Conservation (phyloP, 805 yeast genomes). For the Ogataea pini region DNA sequence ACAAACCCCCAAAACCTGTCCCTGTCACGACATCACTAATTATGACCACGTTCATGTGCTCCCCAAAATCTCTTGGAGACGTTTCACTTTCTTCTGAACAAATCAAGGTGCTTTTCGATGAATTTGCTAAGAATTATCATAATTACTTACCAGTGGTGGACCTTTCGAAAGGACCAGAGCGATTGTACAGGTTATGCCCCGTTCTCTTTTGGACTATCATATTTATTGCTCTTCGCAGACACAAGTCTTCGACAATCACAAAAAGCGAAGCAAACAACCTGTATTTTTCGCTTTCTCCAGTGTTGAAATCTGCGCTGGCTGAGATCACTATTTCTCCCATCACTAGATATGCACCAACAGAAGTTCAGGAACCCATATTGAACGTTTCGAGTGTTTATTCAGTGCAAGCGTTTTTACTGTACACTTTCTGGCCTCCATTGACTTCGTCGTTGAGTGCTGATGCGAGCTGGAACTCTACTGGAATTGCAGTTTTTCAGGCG, state of each 20-base stretch:
- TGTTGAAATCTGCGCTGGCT: conserved; percentile 74
- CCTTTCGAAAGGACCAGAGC: conserved; percentile 76
- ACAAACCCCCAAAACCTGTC: conserved; percentile 15
- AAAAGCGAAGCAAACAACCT: conserved; percentile 37
- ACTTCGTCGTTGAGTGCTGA: conserved; percentile 94
- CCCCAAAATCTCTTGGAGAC: conserved; percentile 71
- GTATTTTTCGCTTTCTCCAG: conserved; percentile 63
- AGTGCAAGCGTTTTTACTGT: conserved; percentile 87
- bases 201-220: conserved; percentile 92
- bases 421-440: conserved; percentile 94
- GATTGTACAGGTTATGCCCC: conserved; percentile 77
- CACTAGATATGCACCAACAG: conserved; percentile 77
- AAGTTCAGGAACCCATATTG: conserved; percentile 75
- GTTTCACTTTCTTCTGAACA: conserved; percentile 60
- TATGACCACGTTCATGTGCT: conserved; percentile 46
- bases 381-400: conserved; percentile 91
- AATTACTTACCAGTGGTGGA: conserved; percentile 88
- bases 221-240: conserved; percentile 77
- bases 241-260: conserved; percentile 34
- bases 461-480: conserved; percentile 93
- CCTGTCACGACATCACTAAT: conserved; percentile 25
- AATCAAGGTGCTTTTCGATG: conserved; percentile 63
- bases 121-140: conserved; percentile 77
- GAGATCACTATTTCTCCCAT: conserved; percentile 91
- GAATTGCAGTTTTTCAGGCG: conserved; percentile 91